Percentiles rank a stretch among this genome's conserved stretches.
Conservation (phyloP, 2,329 filamentous ascomycete species). For the Botryosphaeria dothidea region DNA sequence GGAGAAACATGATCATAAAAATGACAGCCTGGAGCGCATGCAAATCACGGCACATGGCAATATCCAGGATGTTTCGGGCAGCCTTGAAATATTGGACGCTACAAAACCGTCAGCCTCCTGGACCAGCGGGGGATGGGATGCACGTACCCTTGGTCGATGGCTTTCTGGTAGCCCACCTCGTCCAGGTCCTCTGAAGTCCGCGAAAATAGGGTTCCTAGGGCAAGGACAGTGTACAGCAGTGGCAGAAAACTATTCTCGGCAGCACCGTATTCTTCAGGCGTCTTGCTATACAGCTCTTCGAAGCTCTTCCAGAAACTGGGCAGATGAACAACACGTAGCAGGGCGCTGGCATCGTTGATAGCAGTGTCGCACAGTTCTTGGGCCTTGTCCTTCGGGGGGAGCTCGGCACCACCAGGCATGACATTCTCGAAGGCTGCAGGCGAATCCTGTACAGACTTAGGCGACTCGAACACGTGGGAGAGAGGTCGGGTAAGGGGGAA, state of each 20-base stretch:
- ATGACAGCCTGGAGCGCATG: conserved; percentile 52
- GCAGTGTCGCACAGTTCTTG: conserved; percentile 59
- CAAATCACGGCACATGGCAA: conserved; percentile 54
- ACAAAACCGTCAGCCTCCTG: background rate
- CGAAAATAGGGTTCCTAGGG: conserved; percentile 50
- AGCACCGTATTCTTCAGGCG: conserved; percentile 49
- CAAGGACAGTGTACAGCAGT: conserved; percentile 49
- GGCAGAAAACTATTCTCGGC: conserved; percentile 51
- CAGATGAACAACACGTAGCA: conserved; percentile 75
- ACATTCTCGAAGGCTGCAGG: conserved; percentile 51
- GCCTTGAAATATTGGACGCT: conserved; percentile 53
- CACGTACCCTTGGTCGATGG: conserved; percentile 49
- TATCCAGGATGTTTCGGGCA: conserved; percentile 51
- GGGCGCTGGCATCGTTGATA: conserved; percentile 62
- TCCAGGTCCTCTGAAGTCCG: conserved; percentile 41
- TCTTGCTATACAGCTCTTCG: conserved; percentile 73
- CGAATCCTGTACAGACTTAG: conserved; percentile 64
- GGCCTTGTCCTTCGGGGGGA: conserved; percentile 66
- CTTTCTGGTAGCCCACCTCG: conserved; percentile 45
- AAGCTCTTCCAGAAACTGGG: conserved; percentile 79
- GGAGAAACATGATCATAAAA: conserved; percentile 56
- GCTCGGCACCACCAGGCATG: conserved; percentile 46
- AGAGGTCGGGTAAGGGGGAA: conserved; percentile 58
- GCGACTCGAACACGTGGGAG: conserved; percentile 67
- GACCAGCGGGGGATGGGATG: background rate